These are phyloP conservation scores for Spergularia bocconei DNA, from an alignment of 148 eudicot species.

Conservation along the genomic window DNA sequence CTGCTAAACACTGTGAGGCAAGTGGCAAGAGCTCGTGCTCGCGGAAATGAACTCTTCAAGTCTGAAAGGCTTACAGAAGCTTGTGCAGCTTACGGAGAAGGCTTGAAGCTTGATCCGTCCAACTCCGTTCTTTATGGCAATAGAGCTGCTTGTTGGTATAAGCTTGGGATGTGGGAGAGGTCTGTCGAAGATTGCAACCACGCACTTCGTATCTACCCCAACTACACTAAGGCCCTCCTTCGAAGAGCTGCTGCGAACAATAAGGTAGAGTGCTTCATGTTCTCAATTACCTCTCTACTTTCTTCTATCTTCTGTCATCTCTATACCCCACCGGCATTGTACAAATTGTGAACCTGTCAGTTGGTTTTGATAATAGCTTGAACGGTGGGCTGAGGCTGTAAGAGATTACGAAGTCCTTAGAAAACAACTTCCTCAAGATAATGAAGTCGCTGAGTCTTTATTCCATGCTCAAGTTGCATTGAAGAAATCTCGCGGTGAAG, in stretches of 20 bases:
- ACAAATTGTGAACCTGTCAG: conserved; percentile 13
- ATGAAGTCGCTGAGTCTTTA: conserved; percentile 75
- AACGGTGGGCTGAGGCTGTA: conserved; percentile 79
- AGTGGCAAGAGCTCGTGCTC: conserved; percentile 71
- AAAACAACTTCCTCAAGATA: conserved; percentile 61
- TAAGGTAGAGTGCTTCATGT: conserved; percentile 47
- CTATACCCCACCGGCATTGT: neutral
- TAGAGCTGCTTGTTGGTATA: conserved; percentile 94
- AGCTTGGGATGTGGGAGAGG: conserved; percentile 70
- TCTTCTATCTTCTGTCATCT: neutral
- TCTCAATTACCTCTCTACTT: neutral
- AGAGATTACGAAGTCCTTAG: conserved; percentile 80
- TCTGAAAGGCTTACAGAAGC: conserved; percentile 90
- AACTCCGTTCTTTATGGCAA: conserved; percentile 85
- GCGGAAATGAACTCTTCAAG: conserved; percentile 87
- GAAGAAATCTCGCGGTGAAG: conserved; percentile 79
- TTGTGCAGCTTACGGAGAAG: conserved; percentile 84
- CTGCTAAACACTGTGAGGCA: conserved; percentile 57
- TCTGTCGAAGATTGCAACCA: conserved; percentile 81
- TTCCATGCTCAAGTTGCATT: conserved; percentile 82
- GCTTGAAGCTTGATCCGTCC: conserved; percentile 69
- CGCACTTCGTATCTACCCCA: conserved; percentile 76
- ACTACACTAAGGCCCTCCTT: conserved; percentile 81
- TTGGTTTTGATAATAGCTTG: conserved; percentile 51
- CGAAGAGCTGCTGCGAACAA: conserved; percentile 77